Evolutionary conservation across 2,329 filamentous ascomycete genomes (phyloP).

Genomic region (Ilyonectria sp.): DNA sequence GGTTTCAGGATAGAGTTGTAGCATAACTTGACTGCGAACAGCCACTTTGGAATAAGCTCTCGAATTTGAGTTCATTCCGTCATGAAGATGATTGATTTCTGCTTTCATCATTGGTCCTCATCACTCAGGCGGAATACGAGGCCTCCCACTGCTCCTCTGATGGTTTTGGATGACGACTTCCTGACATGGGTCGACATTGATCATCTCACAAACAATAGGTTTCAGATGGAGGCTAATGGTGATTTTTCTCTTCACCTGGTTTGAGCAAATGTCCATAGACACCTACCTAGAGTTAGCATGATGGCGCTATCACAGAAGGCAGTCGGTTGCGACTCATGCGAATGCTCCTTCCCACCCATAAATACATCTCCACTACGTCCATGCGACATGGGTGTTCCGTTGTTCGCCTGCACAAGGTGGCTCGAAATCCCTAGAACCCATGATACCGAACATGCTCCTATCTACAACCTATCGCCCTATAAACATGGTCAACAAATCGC

Average conservation of each 20-base stretch:
- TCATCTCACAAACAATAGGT: too few relatives aligned
- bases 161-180: too few relatives aligned
- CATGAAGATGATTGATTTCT: too few relatives aligned
- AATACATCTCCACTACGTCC: not conserved
- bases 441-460: not conserved
- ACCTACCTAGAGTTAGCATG: not conserved
- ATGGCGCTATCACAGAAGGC: not conserved
- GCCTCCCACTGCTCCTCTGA: too few relatives aligned
- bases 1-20: not conserved
- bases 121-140: too few relatives aligned
- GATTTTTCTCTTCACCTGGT: too few relatives aligned
- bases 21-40: too few relatives aligned
- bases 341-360: not conserved
- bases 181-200: too few relatives aligned
- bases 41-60: too few relatives aligned
- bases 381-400: not conserved
- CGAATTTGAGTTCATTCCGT: too few relatives aligned
- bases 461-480: not conserved
- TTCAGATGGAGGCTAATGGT: too few relatives aligned
- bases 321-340: not conserved
- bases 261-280: not conserved
- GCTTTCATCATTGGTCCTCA: too few relatives aligned
- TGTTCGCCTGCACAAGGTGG: not conserved
- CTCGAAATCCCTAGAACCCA: not conserved
- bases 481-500: conserved; percentile 44